Evolutionary conservation across 805 yeast species (phyloP).

Genomic region (Clavispora fructus): DNA sequence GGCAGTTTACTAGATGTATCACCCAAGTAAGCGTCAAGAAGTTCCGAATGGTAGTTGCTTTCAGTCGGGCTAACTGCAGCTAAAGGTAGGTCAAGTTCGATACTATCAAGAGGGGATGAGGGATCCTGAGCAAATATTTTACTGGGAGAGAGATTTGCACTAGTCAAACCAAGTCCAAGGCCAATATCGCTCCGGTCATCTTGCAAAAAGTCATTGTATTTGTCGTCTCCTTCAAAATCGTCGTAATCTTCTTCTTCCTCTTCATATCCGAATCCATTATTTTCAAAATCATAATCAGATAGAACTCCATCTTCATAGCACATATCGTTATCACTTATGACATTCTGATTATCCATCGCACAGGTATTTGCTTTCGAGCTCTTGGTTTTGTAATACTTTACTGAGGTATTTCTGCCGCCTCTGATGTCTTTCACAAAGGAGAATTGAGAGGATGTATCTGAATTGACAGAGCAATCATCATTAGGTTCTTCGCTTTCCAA

Average conservation of each 20-base stretch:
- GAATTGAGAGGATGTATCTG: constrained; percentile 35
- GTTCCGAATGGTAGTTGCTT: constrained; percentile 4
- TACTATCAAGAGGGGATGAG: not conserved
- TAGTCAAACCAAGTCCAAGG: not conserved
- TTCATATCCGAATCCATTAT: constrained; percentile 34
- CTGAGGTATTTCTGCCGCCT: constrained; percentile 50
- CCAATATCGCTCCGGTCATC: not conserved
- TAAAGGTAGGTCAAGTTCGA: not conserved
- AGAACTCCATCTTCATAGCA: constrained; percentile 27
- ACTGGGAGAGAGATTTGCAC: not conserved
- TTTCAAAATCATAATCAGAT: constrained; percentile 40
- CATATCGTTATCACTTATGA: constrained; percentile 15
- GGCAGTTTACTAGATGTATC: constrained; percentile 1
- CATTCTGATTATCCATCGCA: not conserved
- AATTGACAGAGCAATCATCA: constrained; percentile 10
- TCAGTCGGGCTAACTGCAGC: not conserved
- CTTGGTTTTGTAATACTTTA: constrained; percentile 44
- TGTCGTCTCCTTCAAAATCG: constrained; percentile 4
- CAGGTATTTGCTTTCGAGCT: not conserved
- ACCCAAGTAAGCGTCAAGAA: constrained; percentile 13
- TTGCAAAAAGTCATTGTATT: constrained; percentile 9
- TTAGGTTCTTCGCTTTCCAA: constrained; percentile 1
- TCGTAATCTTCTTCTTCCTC: constrained; percentile 15
- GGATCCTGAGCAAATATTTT: not conserved
- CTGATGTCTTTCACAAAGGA: constrained; percentile 45